Conservation (phyloP, 2,329 filamentous ascomycete species). For the Xylariaceae sp. region DNA sequence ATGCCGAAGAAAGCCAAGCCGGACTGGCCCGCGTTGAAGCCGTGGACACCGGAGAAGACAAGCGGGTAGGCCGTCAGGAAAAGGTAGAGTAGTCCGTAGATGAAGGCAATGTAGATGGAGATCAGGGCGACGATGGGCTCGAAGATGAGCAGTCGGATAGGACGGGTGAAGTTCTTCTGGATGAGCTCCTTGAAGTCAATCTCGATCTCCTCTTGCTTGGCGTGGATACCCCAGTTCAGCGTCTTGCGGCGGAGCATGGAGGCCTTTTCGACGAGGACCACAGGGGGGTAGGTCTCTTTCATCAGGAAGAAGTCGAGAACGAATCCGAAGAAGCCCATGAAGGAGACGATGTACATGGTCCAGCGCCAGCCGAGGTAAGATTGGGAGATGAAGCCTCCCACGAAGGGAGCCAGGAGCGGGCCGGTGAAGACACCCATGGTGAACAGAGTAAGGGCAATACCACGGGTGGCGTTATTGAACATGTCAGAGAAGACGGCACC, state of each 20-base stretch:
- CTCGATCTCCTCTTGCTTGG: slow-evolving; percentile 67
- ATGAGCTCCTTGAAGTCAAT: slow-evolving; percentile 58
- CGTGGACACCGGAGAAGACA: slow-evolving; percentile 69
- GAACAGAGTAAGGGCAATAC: slow-evolving; percentile 53
- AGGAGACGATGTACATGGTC: slow-evolving; percentile 59
- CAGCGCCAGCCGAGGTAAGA: slow-evolving; percentile 65
- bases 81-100: slow-evolving; percentile 69
- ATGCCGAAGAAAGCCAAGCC: slow-evolving; percentile 84
- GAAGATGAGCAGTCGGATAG: slow-evolving; percentile 58
- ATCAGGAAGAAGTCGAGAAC: slow-evolving; percentile 56
- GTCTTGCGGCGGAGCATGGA: slow-evolving; percentile 57
- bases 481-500: slow-evolving; percentile 68
- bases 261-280: slow-evolving; percentile 58
- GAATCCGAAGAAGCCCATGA: slow-evolving; percentile 60
- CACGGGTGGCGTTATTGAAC: slow-evolving; percentile 59
- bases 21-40: slow-evolving; percentile 61
- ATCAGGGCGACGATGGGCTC: slow-evolving; percentile 65
- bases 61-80: slow-evolving; percentile 82
- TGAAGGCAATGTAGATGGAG: slow-evolving; percentile 68
- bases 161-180: slow-evolving; percentile 61
- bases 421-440: slow-evolving; percentile 60
- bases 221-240: slow-evolving; percentile 65
- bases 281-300: slow-evolving; percentile 64
- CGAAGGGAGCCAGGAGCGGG: slow-evolving; percentile 61
- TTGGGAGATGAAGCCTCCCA: slow-evolving; percentile 61